A percentile compares a stretch with the other conserved stretches of the same genome.
These are phyloP conservation scores for Curvularia lunata DNA, from an alignment of 2,329 filamentous ascomycete species.

Conservation along the genomic window DNA sequence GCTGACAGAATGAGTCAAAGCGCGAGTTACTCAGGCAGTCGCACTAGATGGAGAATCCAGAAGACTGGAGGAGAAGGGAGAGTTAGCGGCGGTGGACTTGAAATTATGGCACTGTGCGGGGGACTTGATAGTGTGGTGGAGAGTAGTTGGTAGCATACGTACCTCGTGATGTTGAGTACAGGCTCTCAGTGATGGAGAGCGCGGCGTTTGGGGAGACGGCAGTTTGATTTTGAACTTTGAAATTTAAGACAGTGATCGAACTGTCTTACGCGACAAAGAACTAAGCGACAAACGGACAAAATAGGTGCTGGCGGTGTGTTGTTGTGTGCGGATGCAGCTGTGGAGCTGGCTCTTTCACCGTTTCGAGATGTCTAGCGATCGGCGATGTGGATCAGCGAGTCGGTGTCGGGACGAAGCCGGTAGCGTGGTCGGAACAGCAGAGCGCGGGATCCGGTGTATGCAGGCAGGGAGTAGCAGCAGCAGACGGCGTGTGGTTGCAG, in stretches of 20 bases:
- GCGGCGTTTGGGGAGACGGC: not conserved
- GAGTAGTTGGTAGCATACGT: conserved; percentile 7
- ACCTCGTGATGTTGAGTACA: conserved; percentile 13
- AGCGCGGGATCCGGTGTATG: conserved; percentile 4
- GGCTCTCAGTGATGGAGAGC: conserved; percentile 5
- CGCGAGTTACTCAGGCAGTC: conserved; percentile 22
- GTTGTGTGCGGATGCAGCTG: conserved; percentile 42
- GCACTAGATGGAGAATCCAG: conserved; percentile 14
- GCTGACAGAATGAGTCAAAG: conserved; percentile 41
- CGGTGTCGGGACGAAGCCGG: conserved; percentile 27
- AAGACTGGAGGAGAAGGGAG: not conserved
- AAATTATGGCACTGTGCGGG: not conserved
- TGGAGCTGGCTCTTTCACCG: conserved; percentile 32
- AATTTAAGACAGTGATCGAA: conserved; percentile 28
- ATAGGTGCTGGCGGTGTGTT: conserved; percentile 25
- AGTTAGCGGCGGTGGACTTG: not conserved
- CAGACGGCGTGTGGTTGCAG: not conserved
- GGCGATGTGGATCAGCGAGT: conserved; percentile 44
- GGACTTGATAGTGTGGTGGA: not conserved
- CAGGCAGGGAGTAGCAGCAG: conserved; percentile 1
- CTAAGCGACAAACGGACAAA: conserved; percentile 23
- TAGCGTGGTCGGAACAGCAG: conserved; percentile 16
- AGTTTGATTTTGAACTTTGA: conserved; percentile 4
- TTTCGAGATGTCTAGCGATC: conserved; percentile 39
- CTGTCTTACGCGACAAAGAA: conserved; percentile 27